phyloP scores from a whole-genome alignment of 352 stramenopile genomes.

The Thalassiosira livingstoniorum region DNA sequence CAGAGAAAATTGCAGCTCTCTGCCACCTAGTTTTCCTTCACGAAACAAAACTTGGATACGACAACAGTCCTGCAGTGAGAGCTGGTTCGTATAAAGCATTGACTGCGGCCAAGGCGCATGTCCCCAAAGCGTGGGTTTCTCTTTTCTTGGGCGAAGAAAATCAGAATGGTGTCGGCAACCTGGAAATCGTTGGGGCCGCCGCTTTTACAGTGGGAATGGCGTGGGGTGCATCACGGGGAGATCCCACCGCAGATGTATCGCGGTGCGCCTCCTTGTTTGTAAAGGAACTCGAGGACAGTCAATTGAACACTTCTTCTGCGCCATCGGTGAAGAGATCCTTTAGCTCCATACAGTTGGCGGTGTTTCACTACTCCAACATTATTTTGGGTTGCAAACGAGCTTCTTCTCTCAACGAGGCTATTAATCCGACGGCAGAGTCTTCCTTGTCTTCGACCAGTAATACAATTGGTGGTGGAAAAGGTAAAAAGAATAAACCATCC shows the following conservation, averaged over 20 bases:
- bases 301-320: not conserved
- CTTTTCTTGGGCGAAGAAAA: conserved; percentile 34
- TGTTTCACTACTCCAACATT: conserved; percentile 39
- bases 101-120: conserved; percentile 20
- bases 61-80: conserved; percentile 65
- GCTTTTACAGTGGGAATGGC: conserved; percentile 58
- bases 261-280: conserved; percentile 40
- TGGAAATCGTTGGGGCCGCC: not conserved
- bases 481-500: conserved; percentile 34
- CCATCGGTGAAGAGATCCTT: not conserved
- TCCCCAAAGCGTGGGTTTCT: conserved; percentile 71
- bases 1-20: conserved; percentile 67
- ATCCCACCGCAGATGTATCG: conserved; percentile 67
- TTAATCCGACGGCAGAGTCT: conserved; percentile 32
- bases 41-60: conserved; percentile 71
- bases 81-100: conserved; percentile 56
- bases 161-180: not conserved
- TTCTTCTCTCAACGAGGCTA: conserved; percentile 38
- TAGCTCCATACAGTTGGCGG: conserved; percentile 1
- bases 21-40: conserved; percentile 73
- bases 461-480: conserved; percentile 16
- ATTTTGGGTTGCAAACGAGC: conserved; percentile 47
- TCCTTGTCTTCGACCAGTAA: not conserved
- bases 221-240: conserved; percentile 41
- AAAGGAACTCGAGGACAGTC: conserved; percentile 6